Evolutionary conservation across 192 early-diverging fungal genomes (phyloP), one percentile per base, ranked within the genome.

Genomic region (Chytriomyces confervae): DNA sequence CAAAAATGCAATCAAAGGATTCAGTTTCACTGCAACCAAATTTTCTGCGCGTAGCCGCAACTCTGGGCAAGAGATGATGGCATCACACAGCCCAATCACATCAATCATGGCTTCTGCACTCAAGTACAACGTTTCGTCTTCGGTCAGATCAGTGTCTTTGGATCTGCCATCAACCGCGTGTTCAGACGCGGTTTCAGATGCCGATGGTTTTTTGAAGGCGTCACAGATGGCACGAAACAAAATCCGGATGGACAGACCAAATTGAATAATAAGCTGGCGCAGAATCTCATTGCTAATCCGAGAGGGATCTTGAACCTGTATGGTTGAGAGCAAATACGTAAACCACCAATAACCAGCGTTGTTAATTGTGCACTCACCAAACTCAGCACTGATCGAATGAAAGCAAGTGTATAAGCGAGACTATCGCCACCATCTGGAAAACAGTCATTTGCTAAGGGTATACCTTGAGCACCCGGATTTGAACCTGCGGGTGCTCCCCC

Each of bases 391-490:
- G 27, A 13, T 20, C 44, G 27, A 13, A 74, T 9, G 44, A 74
- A 74, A 9, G 43, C 61, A 49, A 53, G 46, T 27, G 72, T n/a
- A 48, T 62, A 46, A 13, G 20, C 46, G 20, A 74, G 45, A 8
- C 13, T 61, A 63, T 74, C 72, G 3, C 72, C 72, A 16, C 72
- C 72, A 45, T 74, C 72, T 11, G 72, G 72, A 36, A 24, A 70
- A 24, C 36, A 45, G 7, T 70, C 50, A 5, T 13, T 3, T 11
- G 11, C 45, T 4, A 16, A 29, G 0, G 20, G 20, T 13, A 11
- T 7, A 29, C 62, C 36, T 18, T 67, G 43, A 7, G 43, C 66
- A 18, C 44, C 57, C 23, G 57, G 18, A 23, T 61, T 61, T 61
- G 18, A 23, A n/a, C 23, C 57, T 0, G 57, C 1, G 57, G 57